phyloP scores from a whole-genome alignment of 225 moss, liverwort and hornwort genomes.

The Physcomitrium patens region DNA sequence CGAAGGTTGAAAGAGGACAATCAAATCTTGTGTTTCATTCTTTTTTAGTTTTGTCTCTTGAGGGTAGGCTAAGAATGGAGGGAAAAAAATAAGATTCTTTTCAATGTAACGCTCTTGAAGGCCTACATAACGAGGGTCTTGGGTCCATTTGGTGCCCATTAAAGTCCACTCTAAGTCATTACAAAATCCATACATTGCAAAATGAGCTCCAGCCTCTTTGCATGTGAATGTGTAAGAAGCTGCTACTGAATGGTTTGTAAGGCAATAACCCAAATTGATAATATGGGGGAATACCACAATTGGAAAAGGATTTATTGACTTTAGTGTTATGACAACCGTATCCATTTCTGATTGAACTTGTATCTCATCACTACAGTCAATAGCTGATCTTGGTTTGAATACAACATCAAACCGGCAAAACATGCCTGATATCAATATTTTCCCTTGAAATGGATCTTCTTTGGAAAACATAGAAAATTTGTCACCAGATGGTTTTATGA shows the following conservation, averaged over 20 bases:
- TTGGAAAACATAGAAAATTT: slow-evolving; percentile 64
- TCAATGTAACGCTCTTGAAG: slow-evolving; percentile 45
- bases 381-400: slow-evolving; percentile 57
- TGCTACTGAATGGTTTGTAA: slow-evolving; percentile 54
- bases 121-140: slow-evolving; percentile 57
- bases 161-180: slow-evolving; percentile 30
- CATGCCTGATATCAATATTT: slow-evolving; percentile 70
- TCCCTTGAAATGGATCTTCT: slow-evolving; percentile 85
- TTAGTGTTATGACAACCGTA: slow-evolving; percentile 46
- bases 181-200: slow-evolving; percentile 47
- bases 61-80: slow-evolving; percentile 76
- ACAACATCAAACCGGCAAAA: slow-evolving; percentile 68
- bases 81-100: slow-evolving; percentile 52
- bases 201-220: slow-evolving; percentile 55
- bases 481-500: slow-evolving; percentile 64
- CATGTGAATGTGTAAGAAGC: slow-evolving; percentile 52
- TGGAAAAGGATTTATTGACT: slow-evolving; percentile 81
- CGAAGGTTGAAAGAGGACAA: slow-evolving; percentile 73
- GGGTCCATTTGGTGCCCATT: slow-evolving; percentile 26
- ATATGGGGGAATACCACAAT: slow-evolving; percentile 53
- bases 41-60: slow-evolving; percentile 38
- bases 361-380: slow-evolving; percentile 49
- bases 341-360: slow-evolving; percentile 71
- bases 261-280: slow-evolving; percentile 74
- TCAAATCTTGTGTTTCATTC: slow-evolving; percentile 71